These are phyloP conservation scores for Pseudonectria buxi DNA, from an alignment of 2,329 filamentous ascomycete genomes.

Conservation along the genomic window DNA sequence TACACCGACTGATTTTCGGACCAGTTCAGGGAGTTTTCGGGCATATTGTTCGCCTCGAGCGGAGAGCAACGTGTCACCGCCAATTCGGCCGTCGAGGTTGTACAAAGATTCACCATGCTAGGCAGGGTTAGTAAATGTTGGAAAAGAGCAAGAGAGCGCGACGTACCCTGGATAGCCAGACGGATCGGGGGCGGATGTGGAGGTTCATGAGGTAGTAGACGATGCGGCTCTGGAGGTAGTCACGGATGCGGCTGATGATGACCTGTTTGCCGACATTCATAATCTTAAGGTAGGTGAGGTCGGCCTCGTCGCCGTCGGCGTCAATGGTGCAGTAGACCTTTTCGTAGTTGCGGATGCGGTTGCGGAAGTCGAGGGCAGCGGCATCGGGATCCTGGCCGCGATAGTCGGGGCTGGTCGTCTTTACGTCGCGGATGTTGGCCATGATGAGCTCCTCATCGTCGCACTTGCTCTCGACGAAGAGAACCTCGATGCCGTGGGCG, in stretches of 20 bases:
- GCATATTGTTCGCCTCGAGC: slow-evolving; percentile 83
- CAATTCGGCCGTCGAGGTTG: slow-evolving; percentile 86
- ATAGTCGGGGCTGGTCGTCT: slow-evolving; percentile 94
- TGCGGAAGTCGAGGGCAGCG: slow-evolving; percentile 85
- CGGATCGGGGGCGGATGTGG: slow-evolving; percentile 91
- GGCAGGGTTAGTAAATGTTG: not conserved
- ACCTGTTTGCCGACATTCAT: slow-evolving; percentile 94
- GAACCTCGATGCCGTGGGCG: slow-evolving; percentile 72
- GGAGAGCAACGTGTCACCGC: slow-evolving; percentile 84
- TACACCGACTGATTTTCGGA: slow-evolving; percentile 81
- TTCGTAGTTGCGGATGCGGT: slow-evolving; percentile 94
- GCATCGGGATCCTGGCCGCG: slow-evolving; percentile 86
- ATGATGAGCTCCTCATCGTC: slow-evolving; percentile 95
- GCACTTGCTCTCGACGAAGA: slow-evolving; percentile 96
- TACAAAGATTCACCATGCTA: slow-evolving; percentile 92
- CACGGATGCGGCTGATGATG: slow-evolving; percentile 95
- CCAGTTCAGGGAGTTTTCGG: slow-evolving; percentile 72
- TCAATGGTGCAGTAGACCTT: slow-evolving; percentile 94
- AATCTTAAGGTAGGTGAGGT: slow-evolving; percentile 93
- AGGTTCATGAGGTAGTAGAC: slow-evolving; percentile 99
- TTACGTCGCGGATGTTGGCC: slow-evolving; percentile 96
- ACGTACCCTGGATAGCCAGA: slow-evolving; percentile 88
- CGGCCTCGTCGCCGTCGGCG: slow-evolving; percentile 67
- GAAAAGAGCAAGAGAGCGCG: too few relatives aligned
- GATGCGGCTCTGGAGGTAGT: slow-evolving; percentile 91